These are phyloP conservation scores for Madurella mycetomatis DNA, from an alignment of 2,329 filamentous ascomycete genomes.

Conservation along the genomic window DNA sequence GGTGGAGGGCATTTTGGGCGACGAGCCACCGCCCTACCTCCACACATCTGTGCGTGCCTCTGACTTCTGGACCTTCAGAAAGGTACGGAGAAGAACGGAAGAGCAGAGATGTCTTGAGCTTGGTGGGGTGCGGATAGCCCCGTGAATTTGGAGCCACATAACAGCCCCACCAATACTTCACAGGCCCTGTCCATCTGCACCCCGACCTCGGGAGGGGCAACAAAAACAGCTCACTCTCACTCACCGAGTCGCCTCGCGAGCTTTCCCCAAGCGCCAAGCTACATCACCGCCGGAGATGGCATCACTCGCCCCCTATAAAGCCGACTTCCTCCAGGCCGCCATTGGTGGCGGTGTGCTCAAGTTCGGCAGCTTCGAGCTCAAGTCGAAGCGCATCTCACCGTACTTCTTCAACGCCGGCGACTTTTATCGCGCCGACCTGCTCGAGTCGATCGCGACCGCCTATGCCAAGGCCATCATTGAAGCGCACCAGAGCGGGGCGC, in stretches of 20 bases:
- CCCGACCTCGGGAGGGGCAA: not conserved
- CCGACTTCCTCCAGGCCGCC: constrained; percentile 65
- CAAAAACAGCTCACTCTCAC: not conserved
- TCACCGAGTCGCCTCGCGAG: not conserved
- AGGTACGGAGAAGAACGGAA: too few relatives aligned
- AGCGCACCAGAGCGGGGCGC: constrained; percentile 37
- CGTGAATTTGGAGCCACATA: too few relatives aligned
- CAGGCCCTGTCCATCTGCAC: not conserved
- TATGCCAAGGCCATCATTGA: constrained; percentile 66
- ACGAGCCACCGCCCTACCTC: too few relatives aligned
- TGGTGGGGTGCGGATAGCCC: too few relatives aligned
- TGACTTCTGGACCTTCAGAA: too few relatives aligned
- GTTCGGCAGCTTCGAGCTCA: constrained; percentile 83
- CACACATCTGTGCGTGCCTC: too few relatives aligned
- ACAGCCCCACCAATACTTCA: too few relatives aligned
- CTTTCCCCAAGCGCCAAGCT: not conserved
- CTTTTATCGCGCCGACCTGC: constrained; percentile 76
- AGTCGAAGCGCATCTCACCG: constrained; percentile 84
- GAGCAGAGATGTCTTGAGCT: too few relatives aligned
- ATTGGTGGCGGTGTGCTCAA: constrained; percentile 67
- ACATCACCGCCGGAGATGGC: constrained; percentile 34
- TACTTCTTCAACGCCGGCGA: constrained; percentile 98
- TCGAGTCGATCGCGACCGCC: constrained; percentile 72
- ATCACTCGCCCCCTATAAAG: constrained; percentile 60
- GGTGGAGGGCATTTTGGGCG: too few relatives aligned